phyloP scores from a whole-genome alignment of 176 grass and related monocot species.

The Musa beccarii region DNA sequence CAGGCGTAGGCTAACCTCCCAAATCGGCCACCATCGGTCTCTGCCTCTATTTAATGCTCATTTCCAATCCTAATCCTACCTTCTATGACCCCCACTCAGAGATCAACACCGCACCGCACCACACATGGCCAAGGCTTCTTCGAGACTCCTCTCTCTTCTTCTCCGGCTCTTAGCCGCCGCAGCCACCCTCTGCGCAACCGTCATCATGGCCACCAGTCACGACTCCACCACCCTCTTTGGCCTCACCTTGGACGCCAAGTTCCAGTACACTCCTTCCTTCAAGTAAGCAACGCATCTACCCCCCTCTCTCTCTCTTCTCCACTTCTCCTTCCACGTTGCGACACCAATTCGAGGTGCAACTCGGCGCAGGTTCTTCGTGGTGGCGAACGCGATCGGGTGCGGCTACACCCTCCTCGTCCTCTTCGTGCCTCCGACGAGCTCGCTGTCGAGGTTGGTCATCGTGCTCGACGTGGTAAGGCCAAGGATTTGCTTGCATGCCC shows the following conservation, averaged over 20 bases:
- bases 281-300: constrained; percentile 21
- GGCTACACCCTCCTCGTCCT: constrained; percentile 43
- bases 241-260: constrained; percentile 72
- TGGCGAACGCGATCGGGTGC: constrained; percentile 38
- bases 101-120: background rate
- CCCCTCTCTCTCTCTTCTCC: background rate
- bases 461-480: constrained; percentile 43
- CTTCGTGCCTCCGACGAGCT: constrained; percentile 35
- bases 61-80: too few species aligned
- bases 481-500: too few species aligned
- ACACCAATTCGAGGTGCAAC: background rate
- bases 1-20: too few species aligned
- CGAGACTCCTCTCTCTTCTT: constrained; percentile 23
- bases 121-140: constrained; percentile 20
- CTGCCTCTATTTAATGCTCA: too few species aligned
- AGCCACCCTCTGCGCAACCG: constrained; percentile 30
- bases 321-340: background rate
- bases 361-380: constrained; percentile 60
- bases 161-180: constrained; percentile 33
- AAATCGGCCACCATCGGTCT: too few species aligned
- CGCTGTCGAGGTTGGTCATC: constrained; percentile 45
- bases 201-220: constrained; percentile 85
- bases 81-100: too few species aligned
- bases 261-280: constrained; percentile 59
- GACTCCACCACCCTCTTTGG: constrained; percentile 59